phyloP scores from a whole-genome alignment of 129 eudicot species.

The Flaveria robusta region DNA sequence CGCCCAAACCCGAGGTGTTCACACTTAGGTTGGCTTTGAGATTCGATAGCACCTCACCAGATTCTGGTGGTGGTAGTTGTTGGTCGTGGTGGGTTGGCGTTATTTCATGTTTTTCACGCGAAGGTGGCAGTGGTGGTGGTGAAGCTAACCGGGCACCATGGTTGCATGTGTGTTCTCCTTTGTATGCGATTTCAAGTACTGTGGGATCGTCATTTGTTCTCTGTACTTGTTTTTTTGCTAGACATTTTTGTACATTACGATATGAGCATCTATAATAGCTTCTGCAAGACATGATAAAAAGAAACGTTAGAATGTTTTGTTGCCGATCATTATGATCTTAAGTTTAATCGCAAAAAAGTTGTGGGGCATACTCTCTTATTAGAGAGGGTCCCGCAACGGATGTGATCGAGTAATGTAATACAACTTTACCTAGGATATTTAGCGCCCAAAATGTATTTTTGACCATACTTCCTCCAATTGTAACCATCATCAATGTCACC shows the following conservation, averaged over 20 bases:
- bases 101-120: conserved; percentile 18
- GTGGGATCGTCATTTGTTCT: conserved; percentile 24
- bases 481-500: conserved; percentile 63
- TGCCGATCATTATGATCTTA: neutral
- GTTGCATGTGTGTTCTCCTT: conserved; percentile 37
- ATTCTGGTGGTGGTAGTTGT: conserved; percentile 31
- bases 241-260: conserved; percentile 29
- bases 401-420: neutral
- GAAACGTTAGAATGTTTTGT: neutral
- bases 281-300: conserved; percentile 25
- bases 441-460: conserved; percentile 77
- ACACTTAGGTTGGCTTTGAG: conserved; percentile 52
- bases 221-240: conserved; percentile 44
- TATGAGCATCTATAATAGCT: conserved; percentile 42
- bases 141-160: neutral
- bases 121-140: conserved; percentile 21
- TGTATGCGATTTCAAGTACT: conserved; percentile 19
- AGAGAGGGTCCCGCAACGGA: neutral
- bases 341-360: too few relatives aligned
- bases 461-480: conserved; percentile 94
- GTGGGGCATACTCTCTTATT: neutral
- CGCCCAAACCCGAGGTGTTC: conserved; percentile 37
- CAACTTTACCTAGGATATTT: conserved; percentile 59
- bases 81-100: conserved; percentile 30
- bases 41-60: conserved; percentile 36